Evolutionary conservation across 768 basidiomycete genomes (phyloP), one percentile per base, ranked within the genome.

Genomic region (Termitomyces sp.): DNA sequence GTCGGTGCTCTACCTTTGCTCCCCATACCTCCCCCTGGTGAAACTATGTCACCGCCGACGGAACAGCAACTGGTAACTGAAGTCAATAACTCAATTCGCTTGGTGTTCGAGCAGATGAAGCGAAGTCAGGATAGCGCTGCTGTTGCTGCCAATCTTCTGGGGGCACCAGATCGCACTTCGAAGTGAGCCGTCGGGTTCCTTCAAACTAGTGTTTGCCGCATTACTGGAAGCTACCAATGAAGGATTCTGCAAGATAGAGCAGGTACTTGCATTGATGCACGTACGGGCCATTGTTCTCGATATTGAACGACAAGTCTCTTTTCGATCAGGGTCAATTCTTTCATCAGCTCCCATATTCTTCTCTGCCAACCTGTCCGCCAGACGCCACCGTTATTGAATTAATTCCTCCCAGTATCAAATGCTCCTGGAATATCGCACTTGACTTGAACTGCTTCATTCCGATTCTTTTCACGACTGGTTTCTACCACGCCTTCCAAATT

Each of bases 1-100:
- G 80, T 90, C 18, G 89, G 88, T 2, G 87, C 85, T 1, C 78
- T 88, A 51, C 88, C 89, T 1, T 64, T 86, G 11, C 70, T 82
- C 5, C 73, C 75, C 1, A 48, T 66, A 22, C 63, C 53, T 20
- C 64, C 65, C 2, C 55, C 58, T 13, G 60, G 65, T 42, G 63
- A 46, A 45, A 49, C 54, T 38, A 59, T 69, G 16, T 62, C 70
- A 0, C 68, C 75, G 15, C 83, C 79, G 1, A 77, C 73, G 0
- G 85, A 85, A 66, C 77, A 80, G 8, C 74, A 81, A 60, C 70
- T 86, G 24, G 67, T 84, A 12, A 67, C 69, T 4, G 76, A 80
- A 32, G 79, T 77, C 32, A 74, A 75, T 0, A 73, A 71, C 2
- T 73, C 76, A 1, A 78, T 86, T 7, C 76, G 84, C 66, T 61